Evolutionary conservation across 805 yeast species (phyloP), one percentile per base, ranked within the genome.

Genomic region (Cyberlindnera euphorbiae): DNA sequence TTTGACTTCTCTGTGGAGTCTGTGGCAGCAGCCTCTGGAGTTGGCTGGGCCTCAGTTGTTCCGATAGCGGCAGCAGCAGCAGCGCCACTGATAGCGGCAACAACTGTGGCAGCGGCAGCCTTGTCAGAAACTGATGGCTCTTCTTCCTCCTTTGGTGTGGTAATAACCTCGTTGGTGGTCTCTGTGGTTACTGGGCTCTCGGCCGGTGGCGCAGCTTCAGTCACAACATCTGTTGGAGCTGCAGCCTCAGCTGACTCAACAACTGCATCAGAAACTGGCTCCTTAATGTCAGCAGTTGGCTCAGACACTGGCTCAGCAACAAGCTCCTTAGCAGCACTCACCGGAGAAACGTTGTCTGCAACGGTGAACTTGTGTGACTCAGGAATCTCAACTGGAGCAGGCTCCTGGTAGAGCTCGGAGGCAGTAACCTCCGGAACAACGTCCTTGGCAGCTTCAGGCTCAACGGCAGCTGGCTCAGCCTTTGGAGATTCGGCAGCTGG

Each of bases 351-450:
- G 36, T 25, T 36, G 10, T 41, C 36, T 17, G 29, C 42, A n/a
- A 42, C 46, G 21, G 33, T 14, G 24, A 46, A 46, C 35, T 49
- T 47, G 25, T 50, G 52, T 2, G 39, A 37, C 14, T 17, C 43
- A 34, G 53, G 55, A 13, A 49, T 44, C 24, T 36, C 50, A 24
- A 46, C 47, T 15, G 48, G 38, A 15, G 28, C 33, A 8, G 46
- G 42, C 26, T 44, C 49, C 5, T 30, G 18, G 28, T 47, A 45
- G 6, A n/a, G 14, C 12, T 8, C 41, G 18, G 26, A 28, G 29
- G 25, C 28, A 17, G 37, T 29, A 26, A n/a, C n/a, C n/a, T n/a
- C n/a, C n/a, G n/a, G n/a, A n/a, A n/a, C n/a, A n/a, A n/a, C n/a
- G n/a, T n/a, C n/a, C n/a, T n/a, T n/a, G n/a, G n/a, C n/a, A n/a